phyloP scores from a whole-genome alignment of 179 eudicot genomes.

The Silene coronaria region DNA sequence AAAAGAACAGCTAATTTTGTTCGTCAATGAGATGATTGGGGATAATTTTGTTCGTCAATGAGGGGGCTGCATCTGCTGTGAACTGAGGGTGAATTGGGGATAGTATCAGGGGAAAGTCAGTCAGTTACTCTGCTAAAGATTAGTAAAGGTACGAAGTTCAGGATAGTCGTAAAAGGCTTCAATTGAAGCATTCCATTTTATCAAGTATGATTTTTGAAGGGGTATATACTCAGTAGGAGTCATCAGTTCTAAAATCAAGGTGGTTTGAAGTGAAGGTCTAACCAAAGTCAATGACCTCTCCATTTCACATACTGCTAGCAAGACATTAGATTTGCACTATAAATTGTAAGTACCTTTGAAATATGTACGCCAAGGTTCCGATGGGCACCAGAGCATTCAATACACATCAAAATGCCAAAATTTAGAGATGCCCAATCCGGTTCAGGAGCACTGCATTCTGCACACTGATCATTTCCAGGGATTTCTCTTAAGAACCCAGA shows the following conservation, averaged over 20 bases:
- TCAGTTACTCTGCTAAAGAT: no score
- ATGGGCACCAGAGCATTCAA: conserved; percentile 93
- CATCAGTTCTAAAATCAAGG: not conserved
- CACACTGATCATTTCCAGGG: conserved; percentile 78
- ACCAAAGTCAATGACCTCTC: not conserved
- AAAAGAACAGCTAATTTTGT: not conserved
- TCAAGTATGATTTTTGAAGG: not conserved
- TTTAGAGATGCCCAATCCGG: conserved; percentile 97
- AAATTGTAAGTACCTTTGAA: conserved; percentile 56
- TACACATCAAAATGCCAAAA: conserved; percentile 82
- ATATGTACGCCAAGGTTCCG: conserved; percentile 97
- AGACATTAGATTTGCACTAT: not conserved
- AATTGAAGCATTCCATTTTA: no score
- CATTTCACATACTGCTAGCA: not conserved
- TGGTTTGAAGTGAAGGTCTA: not conserved
- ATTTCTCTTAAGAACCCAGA: conserved; percentile 53
- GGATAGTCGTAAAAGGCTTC: no score
- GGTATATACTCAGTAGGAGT: not conserved
- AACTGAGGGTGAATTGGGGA: no score
- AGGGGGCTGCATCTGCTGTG: no score
- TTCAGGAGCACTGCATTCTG: conserved; percentile 72
- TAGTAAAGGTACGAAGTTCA: no score
- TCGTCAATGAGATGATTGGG: no score
- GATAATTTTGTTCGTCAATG: no score
- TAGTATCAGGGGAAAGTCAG: no score